phyloP scores from a whole-genome alignment of 805 yeast genomes.

The Blastobotrys mokoenaii region DNA sequence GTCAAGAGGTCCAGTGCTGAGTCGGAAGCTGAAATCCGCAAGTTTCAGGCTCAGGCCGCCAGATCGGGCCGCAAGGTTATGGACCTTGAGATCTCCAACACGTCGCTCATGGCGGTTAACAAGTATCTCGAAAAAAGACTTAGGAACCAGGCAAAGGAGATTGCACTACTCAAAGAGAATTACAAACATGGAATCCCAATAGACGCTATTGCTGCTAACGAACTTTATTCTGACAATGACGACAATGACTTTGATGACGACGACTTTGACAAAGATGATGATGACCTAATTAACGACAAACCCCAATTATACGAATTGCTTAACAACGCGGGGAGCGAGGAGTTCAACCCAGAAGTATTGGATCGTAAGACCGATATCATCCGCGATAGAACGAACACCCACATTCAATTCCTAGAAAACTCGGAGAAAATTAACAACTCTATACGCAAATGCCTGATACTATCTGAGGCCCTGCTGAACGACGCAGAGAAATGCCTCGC shows the following conservation, averaged over 20 bases:
- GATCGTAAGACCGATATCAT: slow-evolving; percentile 5
- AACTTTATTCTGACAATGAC: neutral
- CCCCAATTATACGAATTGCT: neutral
- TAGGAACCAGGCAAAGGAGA: slow-evolving; percentile 18
- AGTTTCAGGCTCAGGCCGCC: slow-evolving; percentile 3
- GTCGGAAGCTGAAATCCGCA: too few relatives aligned
- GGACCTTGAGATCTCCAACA: slow-evolving; percentile 26
- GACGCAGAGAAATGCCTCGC: slow-evolving; percentile 11
- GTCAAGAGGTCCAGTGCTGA: too few relatives aligned
- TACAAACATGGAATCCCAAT: neutral
- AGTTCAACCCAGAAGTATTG: neutral
- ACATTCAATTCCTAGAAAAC: slow-evolving; percentile 10
- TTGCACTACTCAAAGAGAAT: slow-evolving; percentile 11
- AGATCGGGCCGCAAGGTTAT: slow-evolving; percentile 20
- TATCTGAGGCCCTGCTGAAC: slow-evolving; percentile 12
- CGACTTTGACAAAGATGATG: neutral
- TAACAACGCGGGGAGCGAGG: neutral
- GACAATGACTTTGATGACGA: neutral
- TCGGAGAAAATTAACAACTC: slow-evolving; percentile 8
- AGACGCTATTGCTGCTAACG: neutral
- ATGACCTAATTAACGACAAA: neutral
- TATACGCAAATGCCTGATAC: slow-evolving; percentile 12
- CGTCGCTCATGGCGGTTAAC: slow-evolving; percentile 22
- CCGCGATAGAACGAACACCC: slow-evolving; percentile 9
- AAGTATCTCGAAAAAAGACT: slow-evolving; percentile 20